These are phyloP conservation scores for Alternaria tenuissima DNA, from an alignment of 2,329 filamentous ascomycete genomes.

Conservation along the genomic window DNA sequence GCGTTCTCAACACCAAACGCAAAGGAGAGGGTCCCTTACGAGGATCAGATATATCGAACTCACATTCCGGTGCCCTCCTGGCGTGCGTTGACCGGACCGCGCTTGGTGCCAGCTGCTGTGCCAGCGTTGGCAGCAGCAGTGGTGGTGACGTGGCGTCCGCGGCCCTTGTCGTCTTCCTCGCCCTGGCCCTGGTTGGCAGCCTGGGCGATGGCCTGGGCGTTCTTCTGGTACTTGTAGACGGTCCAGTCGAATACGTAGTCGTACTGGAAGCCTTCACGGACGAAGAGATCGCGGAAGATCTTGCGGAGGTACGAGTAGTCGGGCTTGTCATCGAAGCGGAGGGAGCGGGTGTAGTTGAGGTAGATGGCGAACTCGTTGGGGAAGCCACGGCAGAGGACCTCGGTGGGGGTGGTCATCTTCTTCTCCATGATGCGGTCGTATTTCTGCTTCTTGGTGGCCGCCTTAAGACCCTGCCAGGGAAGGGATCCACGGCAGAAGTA, in stretches of 20 bases:
- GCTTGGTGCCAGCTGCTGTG: conserved; percentile 69
- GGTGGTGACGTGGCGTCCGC: conserved; percentile 63
- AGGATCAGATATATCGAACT: conserved; percentile 81
- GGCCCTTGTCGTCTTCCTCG: conserved; percentile 79
- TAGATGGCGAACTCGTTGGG: conserved; percentile 99
- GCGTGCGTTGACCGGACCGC: conserved; percentile 77
- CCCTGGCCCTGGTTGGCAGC: conserved; percentile 72
- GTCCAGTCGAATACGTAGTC: conserved; percentile 99
- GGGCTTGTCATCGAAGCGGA: conserved; percentile 99
- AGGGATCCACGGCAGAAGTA: conserved; percentile 99
- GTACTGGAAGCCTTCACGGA: conserved; percentile 99
- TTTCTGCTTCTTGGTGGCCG: conserved; percentile 99
- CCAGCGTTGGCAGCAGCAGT: conserved; percentile 71
- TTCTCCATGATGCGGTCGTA: conserved; percentile 99
- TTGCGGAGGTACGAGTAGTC: conserved; percentile 99
- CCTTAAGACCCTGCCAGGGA: conserved; percentile 98
- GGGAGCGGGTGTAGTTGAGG: conserved; percentile 97
- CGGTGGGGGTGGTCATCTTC: conserved; percentile 99
- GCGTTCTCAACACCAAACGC: conserved; percentile 82
- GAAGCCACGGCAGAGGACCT: conserved; percentile 98
- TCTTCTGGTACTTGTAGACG: conserved; percentile 99
- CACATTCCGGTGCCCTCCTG: conserved; percentile 96
- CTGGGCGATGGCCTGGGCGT: conserved; percentile 91
- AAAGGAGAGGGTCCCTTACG: conserved; percentile 89
- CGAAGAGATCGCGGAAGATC: conserved; percentile 99